Evolutionary conservation across 108 stramenopile genomes (phyloP), one percentile per base, ranked within the genome.

Genomic region (Aurantiochytrium sp.): DNA sequence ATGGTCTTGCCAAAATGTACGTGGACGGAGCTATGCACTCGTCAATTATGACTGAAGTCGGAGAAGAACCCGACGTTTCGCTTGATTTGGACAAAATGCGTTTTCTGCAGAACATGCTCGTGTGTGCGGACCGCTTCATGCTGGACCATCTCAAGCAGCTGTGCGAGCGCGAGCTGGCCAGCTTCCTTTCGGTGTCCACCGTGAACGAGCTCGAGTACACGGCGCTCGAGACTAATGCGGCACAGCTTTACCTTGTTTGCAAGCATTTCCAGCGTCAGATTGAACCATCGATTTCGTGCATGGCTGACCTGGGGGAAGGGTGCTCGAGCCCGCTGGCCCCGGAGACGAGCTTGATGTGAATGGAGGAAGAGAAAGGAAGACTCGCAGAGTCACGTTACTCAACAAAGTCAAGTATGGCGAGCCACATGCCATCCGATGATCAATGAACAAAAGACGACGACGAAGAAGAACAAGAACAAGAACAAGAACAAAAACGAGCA

Each of bases 111-210:
- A 95, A 96, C 16, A 90, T 97, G 47, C 88, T 98, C 59, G 96
- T 96, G 88, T 88, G 97, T n/a, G 94, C 97, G 0, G 97, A 98
- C 90, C 95, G 96, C 87, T 98, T 96, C 94, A 97, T 97, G 89
- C 90, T 98, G 90, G 96, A 97, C 90, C 93, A 97, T 91, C 89
- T 98, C 87, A 98, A 97, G 72, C 95, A 97, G 91, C 91, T 94
- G 19, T 95, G 96, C 87, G 97, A 98, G 88, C 92, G 87, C 19
- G 58, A 92, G 58, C 88, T 98, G 47, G 94, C 93, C 87, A 87
- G 90, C 28, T 91, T 90, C 58, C 94, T 97, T 16, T 95, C 91
- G 73, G 92, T 89, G 8, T 95, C 96, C 2, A 96, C 97, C 0
- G 93, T 91, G 71, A 93, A 96, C 16, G 96, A 94, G 73, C 90